phyloP scores from a whole-genome alignment of 202 grass and related monocot genomes.

The Panicum virgatum region DNA sequence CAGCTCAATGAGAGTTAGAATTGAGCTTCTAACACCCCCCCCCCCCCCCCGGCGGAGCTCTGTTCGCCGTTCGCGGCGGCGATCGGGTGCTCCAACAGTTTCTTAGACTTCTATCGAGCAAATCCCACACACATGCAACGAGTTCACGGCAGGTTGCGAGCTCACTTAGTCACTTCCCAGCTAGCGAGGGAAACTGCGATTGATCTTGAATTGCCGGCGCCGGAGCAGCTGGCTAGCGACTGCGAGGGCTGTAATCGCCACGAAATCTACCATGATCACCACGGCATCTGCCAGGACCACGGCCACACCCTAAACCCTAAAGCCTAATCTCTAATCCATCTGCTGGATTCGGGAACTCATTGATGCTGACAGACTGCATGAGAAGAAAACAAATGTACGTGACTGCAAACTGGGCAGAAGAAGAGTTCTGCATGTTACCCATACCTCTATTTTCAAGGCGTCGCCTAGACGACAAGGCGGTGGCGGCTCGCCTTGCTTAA shows the following conservation, averaged over 20 bases:
- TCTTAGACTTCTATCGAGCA: conserved; percentile 9
- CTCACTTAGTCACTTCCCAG: conserved; percentile 47
- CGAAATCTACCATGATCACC: conserved; percentile 36
- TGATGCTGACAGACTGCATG: conserved; percentile 65
- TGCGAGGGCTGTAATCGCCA: conserved; percentile 34
- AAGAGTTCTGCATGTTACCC: not conserved
- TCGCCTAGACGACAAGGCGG: too few species aligned
- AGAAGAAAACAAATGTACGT: not conserved
- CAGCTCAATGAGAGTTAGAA: too few species aligned
- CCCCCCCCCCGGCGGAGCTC: too few species aligned
- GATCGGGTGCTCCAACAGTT: too few species aligned
- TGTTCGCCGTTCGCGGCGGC: too few species aligned
- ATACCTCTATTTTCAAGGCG: too few species aligned
- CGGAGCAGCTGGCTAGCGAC: conserved; percentile 9
- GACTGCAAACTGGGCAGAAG: not conserved
- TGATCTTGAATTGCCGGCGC: conserved; percentile 60
- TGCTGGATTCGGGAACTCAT: conserved; percentile 71
- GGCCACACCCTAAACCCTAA: conserved; percentile 48
- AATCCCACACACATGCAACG: conserved; percentile 29
- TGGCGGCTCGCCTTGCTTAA: too few species aligned
- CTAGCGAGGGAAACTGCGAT: conserved; percentile 57
- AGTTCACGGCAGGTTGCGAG: not conserved
- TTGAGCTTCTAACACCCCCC: too few species aligned
- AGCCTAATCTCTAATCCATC: too few species aligned
- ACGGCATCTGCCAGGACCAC: conserved; percentile 52